These are phyloP conservation scores for Blastomyces silverae DNA, from an alignment of 2,329 filamentous ascomycete species.

Conservation along the genomic window DNA sequence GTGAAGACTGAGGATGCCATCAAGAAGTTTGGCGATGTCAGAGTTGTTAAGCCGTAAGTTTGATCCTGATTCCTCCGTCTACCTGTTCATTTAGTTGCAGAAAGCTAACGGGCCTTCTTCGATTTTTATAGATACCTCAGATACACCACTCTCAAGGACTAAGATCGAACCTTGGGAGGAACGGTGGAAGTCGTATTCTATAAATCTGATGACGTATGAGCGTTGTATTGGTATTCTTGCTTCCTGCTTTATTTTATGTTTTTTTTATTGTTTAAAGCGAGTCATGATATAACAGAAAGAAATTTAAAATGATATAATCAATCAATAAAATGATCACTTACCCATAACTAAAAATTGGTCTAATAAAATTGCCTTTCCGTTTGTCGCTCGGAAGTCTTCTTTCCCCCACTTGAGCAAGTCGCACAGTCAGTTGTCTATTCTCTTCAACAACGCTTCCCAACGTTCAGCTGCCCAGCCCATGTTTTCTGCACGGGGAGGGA, in stretches of 20 bases:
- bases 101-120: not conserved
- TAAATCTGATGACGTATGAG: slow-evolving; percentile 11
- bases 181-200: not conserved
- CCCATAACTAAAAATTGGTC: not conserved
- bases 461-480: not conserved
- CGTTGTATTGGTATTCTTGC: not conserved
- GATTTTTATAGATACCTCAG: slow-evolving; percentile 31
- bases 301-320: not conserved
- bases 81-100: not conserved
- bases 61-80: not conserved
- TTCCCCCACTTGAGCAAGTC: not conserved
- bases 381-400: no score
- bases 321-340: not conserved
- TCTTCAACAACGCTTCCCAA: not conserved
- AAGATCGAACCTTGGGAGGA: not conserved
- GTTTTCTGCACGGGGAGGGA: not conserved
- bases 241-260: not conserved
- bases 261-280: slow-evolving; percentile 2
- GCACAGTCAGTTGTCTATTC: not conserved
- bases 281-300: not conserved
- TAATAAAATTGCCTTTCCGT: not conserved
- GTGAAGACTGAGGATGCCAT: slow-evolving; percentile 79
- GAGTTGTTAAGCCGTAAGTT: slow-evolving; percentile 53
- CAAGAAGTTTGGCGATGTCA: slow-evolving; percentile 73
- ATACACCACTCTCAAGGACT: slow-evolving; percentile 34